Base-by-base conservation (phyloP, 495 filamentous ascomycete genomes). In the Parathielavia hyrcaniae region DNA sequence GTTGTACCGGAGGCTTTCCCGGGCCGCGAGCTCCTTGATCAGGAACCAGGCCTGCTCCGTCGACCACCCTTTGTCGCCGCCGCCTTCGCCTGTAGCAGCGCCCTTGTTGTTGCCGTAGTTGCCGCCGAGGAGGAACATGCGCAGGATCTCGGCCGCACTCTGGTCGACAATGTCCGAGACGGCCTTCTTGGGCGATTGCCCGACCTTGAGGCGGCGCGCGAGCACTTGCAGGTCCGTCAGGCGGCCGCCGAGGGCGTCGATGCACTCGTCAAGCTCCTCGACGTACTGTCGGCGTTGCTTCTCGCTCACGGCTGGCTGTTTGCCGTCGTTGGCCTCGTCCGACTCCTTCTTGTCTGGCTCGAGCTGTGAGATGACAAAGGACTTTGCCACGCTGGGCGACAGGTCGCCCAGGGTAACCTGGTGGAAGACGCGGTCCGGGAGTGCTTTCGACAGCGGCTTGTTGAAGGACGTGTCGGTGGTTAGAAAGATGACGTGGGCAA, bases 401-500 rank as follows among this genome's bases (percentile, higher is more conserved):
- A 91, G 87, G 67, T 98, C 93, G 13, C 89, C 87, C 19, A 98
- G 76, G 0, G 86, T 80, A 53, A 96, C 86, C 23, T 87, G 84
- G 59, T 88, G 85, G 78, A 96, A 92, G 26, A 97, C 88, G 17
- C 92, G 85, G 64, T 96, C 92, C 0, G 93, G 93, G 16, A 98
- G 78, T 0, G 89, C 85, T 69, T 88, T 92, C 66, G 87, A 85
- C 2, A 98, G 78, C 8, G 88, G 86, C 64, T 98, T 98, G 14
- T 87, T 83, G 71, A 87, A 96, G 3, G 90, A 88, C 3, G 89
- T 81, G 60, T 98, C 95, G 61, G 88, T 89, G 0, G 92, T 96
- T n/a, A 98, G 79, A 76, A 97, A 96, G 47, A 98, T 86, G 60
- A 98, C 92, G 69, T 97, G 93, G 3, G 93, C 95, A 44, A 96